These are phyloP conservation scores for Colletotrichum tabaci DNA, from an alignment of 2,329 filamentous ascomycete genomes.

Conservation along the genomic window DNA sequence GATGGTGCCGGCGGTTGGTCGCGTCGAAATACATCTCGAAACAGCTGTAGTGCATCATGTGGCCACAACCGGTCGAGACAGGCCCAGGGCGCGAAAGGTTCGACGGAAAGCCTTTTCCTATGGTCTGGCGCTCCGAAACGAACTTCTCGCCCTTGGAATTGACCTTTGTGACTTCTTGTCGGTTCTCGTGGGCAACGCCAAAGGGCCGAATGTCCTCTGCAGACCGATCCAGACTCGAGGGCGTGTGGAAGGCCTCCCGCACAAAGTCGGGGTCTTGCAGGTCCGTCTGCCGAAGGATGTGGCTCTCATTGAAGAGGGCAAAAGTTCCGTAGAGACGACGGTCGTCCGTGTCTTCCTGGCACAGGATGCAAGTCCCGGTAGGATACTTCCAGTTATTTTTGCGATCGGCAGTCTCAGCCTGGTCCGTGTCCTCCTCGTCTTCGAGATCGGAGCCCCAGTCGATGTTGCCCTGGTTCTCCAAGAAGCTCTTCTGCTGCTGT, in stretches of 20 bases:
- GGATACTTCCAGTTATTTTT: constrained; percentile 92
- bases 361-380: constrained; percentile 92
- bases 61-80: constrained; percentile 91
- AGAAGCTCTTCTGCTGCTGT: constrained; percentile 94
- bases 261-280: constrained; percentile 87
- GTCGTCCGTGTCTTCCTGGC: constrained; percentile 96
- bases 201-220: constrained; percentile 89
- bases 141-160: constrained; percentile 80
- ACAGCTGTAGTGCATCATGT: constrained; percentile 98
- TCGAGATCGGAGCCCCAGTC: constrained; percentile 88
- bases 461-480: constrained; percentile 88
- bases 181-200: constrained; percentile 91
- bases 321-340: constrained; percentile 93
- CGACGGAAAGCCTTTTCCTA: constrained; percentile 90
- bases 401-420: constrained; percentile 73
- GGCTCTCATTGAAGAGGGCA: constrained; percentile 88
- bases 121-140: constrained; percentile 81
- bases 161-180: constrained; percentile 81
- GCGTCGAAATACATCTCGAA: constrained; percentile 94
- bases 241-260: constrained; percentile 84
- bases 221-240: constrained; percentile 85
- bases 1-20: constrained; percentile 85
- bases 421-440: constrained; percentile 80
- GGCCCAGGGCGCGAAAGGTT: constrained; percentile 78
- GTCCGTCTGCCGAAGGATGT: constrained; percentile 89